Evolutionary conservation across 345 rosid genomes (phyloP), one percentile per base, ranked within the genome.

Genomic region (Salix exigua): DNA sequence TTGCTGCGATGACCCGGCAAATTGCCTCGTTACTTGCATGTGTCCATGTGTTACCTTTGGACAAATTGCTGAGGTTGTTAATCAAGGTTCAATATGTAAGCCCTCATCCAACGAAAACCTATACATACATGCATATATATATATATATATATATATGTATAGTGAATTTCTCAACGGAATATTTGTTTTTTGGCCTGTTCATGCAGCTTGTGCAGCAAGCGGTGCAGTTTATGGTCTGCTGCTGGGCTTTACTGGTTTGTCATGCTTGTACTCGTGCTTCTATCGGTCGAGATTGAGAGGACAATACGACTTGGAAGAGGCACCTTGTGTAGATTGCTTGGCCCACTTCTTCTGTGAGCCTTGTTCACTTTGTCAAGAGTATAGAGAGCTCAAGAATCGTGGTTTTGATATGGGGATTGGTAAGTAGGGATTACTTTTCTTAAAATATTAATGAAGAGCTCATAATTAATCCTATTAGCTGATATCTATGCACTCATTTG

Each of bases 321-420:
- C 82, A 73, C 87, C 88, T 28, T 81, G 79, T 81, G 79, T 79
- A 17, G 91, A 86, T 86, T 88, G 91, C 75, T 76, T 88, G 78
- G 86, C 82, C 73, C 88, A 86, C 72, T 85, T 83, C 77, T 83
- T 85, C 63, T 87, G 88, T 65, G 85, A 85, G 82, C 53, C 83
- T 30, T 83, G 86, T 68, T 73, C 89, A 0, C 89, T 85, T 79
- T 85, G 88, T 80, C 90, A 88, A 69, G 88, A 88, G 65, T 81
- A 88, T 21, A 73, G 87, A 62, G 87, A 88, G 81, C 88, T 86
- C 79, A 84, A 76, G 77, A 80, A 82, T 68, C 86, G 85, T 35
- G 86, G 87, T 38, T 88, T 88, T 73, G 88, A 88, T 69, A 88
- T 88, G 87, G 88, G 87, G 4, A 88, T 88, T 9, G 88, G 90